Percentiles rank a stretch among this genome's conserved stretches.
These are phyloP conservation scores for Hypoxylon sp. DNA, from an alignment of 2,329 filamentous ascomycete genomes.

Conservation along the genomic window DNA sequence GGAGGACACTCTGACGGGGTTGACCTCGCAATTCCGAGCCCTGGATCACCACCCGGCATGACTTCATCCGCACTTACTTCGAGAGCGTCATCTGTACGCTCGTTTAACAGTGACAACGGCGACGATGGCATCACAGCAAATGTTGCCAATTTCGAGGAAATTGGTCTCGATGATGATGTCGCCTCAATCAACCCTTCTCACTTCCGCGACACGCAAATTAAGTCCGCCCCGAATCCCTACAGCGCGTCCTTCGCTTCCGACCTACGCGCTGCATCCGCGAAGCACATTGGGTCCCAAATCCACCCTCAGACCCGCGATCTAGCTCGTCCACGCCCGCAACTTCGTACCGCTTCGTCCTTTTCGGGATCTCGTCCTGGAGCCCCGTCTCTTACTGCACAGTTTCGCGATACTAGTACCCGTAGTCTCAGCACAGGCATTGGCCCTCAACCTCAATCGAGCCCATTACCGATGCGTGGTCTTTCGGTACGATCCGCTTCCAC, in stretches of 20 bases:
- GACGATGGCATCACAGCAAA: conserved; percentile 80
- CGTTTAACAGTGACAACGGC: conserved; percentile 80
- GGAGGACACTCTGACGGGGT: conserved; percentile 55
- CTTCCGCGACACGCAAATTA: conserved; percentile 56
- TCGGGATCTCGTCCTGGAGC: conserved; percentile 60
- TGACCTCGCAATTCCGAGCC: conserved; percentile 61
- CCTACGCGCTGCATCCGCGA: conserved; percentile 56
- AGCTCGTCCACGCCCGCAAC: conserved; percentile 52
- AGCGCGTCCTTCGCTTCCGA: conserved; percentile 64
- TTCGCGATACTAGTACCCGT: conserved; percentile 63
- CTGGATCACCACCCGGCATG: conserved; percentile 82
- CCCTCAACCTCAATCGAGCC: conserved; percentile 51
- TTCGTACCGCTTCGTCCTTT: conserved; percentile 52
- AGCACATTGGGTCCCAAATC: conserved; percentile 50
- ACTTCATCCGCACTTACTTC: conserved; percentile 84
- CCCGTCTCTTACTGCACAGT: conserved; percentile 63
- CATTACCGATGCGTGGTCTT: conserved; percentile 55
- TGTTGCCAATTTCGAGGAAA: conserved; percentile 91
- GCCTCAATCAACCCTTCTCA: conserved; percentile 54
- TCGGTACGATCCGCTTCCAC: conserved; percentile 60
- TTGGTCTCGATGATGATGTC: conserved; percentile 83
- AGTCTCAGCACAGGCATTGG: conserved; percentile 55
- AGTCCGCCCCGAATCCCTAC: conserved; percentile 63
- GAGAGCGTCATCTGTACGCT: conserved; percentile 90
- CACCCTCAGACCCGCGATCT: conserved; percentile 53